Evolutionary conservation across 495 filamentous ascomycete genomes (phyloP), one percentile per base, ranked within the genome.

Genomic region (Margaritispora aquatica): DNA sequence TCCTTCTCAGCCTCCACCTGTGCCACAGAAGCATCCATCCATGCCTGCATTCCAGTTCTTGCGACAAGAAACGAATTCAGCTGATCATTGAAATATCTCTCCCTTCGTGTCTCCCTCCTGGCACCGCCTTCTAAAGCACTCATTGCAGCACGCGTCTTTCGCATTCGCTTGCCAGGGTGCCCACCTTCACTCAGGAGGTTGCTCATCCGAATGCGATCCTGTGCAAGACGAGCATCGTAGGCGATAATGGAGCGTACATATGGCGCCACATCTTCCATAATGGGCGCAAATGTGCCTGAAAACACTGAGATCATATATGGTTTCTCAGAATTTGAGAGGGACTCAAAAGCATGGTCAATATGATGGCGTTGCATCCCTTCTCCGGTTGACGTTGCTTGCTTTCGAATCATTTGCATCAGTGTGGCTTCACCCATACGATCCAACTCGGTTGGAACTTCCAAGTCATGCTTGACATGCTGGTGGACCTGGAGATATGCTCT

Each of bases 61-160:
- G 89, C 75, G 1, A 95, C 81, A 27, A 80, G 66, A 8, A 75
- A 68, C 8, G 83, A 75, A 61, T 93, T 87, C 11, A 88, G 69
- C 4, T 83, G 76, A 22, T 75, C 75, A n/a, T 81, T 76, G 69
- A 96, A 93, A 83, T 91, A 96, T 52, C 80, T 79, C 69, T 94
- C 90, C 54, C 81, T 83, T 50, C 90, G 80, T 19, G 83, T 89
- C 1, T 77, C 83, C 36, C 83, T 80, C 63, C 94, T 83, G 47
- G 78, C 78, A 0, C 90, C 86, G 19, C 92, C 92, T 65, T 96
- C 92, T 0, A 92, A 76, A 0, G 93, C 95, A 13, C 88, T 88
- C 36, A 91, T 81, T 26, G 89, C 88, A 21, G 90, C 82, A 44
- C 92, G 74, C 0, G 94, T 97, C 0, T 79, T 92, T 23, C 94